Conservation (phyloP, 495 filamentous ascomycete species). For the Umbilicaria muhlenbergii region DNA sequence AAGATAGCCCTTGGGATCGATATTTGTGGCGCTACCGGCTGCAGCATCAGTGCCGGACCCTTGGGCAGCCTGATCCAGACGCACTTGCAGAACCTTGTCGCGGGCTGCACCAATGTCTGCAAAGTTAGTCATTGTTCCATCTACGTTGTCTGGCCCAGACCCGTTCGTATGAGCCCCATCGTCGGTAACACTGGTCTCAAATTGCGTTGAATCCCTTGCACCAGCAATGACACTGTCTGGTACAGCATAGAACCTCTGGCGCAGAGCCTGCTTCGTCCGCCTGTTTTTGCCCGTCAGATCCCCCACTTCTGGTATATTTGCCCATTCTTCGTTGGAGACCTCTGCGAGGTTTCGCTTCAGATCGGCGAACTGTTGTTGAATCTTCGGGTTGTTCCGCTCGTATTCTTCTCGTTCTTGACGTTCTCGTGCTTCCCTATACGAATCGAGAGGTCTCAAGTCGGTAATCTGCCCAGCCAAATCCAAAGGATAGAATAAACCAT, state of each 20-base stretch:
- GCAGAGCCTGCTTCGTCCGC: slow-evolving; percentile 62
- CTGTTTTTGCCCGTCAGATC: slow-evolving; percentile 91
- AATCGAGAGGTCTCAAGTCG: slow-evolving; percentile 51
- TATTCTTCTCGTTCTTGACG: slow-evolving; percentile 81
- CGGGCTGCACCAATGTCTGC: slow-evolving; percentile 92
- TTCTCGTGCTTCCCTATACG: slow-evolving; percentile 89
- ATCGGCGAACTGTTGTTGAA: slow-evolving; percentile 95
- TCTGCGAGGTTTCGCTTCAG: slow-evolving; percentile 77
- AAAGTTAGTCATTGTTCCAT: slow-evolving; percentile 93
- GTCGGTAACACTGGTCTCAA: slow-evolving; percentile 71
- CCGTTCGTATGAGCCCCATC: slow-evolving; percentile 43
- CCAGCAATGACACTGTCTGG: slow-evolving; percentile 91
- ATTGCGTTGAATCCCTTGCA: slow-evolving; percentile 60
- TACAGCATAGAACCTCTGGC: slow-evolving; percentile 86
- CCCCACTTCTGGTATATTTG: slow-evolving; percentile 84
- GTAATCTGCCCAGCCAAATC: slow-evolving; percentile 67
- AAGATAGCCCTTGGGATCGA: slow-evolving; percentile 91
- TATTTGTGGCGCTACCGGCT: slow-evolving; percentile 71
- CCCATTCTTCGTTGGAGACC: slow-evolving; percentile 94
- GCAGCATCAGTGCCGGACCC: slow-evolving; percentile 52
- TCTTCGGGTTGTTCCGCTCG: slow-evolving; percentile 94
- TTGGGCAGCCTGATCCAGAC: slow-evolving; percentile 75
- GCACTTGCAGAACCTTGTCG: slow-evolving; percentile 83
- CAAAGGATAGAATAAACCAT: slow-evolving; percentile 52
- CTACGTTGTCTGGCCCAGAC: slow-evolving; percentile 33